A percentile compares a stretch with the other conserved stretches of the same genome.
These are phyloP conservation scores for Metrosideros polymorpha DNA, from an alignment of 441 rosid genomes.

Conservation along the genomic window DNA sequence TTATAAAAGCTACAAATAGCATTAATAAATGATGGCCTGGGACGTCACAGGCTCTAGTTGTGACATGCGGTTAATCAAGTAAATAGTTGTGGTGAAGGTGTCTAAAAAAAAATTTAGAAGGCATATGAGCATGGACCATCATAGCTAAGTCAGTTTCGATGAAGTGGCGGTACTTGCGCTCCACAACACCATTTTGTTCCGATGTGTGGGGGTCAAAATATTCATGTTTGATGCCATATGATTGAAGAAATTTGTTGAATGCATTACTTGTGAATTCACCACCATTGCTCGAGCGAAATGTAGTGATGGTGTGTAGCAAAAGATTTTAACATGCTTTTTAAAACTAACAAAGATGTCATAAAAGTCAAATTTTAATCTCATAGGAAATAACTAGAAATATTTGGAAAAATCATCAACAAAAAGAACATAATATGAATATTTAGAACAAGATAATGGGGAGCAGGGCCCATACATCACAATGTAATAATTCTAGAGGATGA, in stretches of 20 bases:
- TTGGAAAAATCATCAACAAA: background rate
- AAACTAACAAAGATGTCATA: too few species aligned
- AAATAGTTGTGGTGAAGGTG: background rate
- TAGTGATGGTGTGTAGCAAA: background rate
- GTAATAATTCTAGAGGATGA: background rate
- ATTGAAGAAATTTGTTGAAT: background rate
- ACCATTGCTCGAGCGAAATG: fast-evolving
- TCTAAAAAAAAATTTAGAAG: background rate
- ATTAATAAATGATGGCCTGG: too few species aligned
- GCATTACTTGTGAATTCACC: background rate
- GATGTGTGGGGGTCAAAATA: background rate
- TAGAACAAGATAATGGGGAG: background rate
- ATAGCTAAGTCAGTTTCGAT: background rate
- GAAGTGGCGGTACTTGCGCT: background rate
- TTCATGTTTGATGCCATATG: background rate
- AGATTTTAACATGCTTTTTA: background rate
- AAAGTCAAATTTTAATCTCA: background rate
- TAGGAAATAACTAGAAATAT: background rate
- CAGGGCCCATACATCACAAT: background rate
- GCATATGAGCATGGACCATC: background rate
- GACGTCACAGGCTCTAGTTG: too few species aligned
- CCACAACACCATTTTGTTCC: background rate
- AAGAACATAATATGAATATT: background rate
- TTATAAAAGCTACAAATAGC: too few species aligned
- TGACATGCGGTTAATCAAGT: background rate